These are phyloP conservation scores for Plectranthus barbatus DNA, from an alignment of 257 asterid species.

Conservation along the genomic window DNA sequence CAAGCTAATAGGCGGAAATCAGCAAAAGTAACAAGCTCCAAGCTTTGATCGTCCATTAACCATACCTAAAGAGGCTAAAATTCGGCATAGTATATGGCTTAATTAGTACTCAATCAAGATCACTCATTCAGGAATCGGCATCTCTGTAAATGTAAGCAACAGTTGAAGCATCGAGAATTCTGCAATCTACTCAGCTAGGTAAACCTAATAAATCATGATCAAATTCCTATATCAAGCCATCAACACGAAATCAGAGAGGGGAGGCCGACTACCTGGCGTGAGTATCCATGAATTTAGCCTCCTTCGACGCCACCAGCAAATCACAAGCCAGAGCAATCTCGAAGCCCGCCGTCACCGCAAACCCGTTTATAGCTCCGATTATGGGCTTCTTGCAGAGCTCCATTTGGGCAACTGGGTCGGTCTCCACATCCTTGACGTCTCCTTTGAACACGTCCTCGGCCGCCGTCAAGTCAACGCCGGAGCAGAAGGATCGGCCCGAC, in stretches of 20 bases:
- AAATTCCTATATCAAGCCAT: background rate
- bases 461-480: conserved; percentile 86
- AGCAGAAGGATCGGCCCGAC: conserved; percentile 79
- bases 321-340: conserved; percentile 95
- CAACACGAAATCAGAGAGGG: background rate
- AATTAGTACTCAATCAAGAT: background rate
- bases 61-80: background rate
- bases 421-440: conserved; percentile 58
- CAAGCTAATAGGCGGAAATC: background rate
- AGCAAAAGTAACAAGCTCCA: background rate
- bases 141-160: background rate
- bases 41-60: background rate
- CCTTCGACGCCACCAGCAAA: conserved; percentile 69
- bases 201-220: background rate
- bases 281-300: conserved; percentile 90
- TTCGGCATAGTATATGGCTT: background rate
- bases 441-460: conserved; percentile 95
- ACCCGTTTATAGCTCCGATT: conserved; percentile 82
- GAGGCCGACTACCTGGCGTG: conserved; percentile 55
- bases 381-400: conserved; percentile 78
- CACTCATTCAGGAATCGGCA: background rate
- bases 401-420: conserved; percentile 89
- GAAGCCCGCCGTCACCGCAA: conserved; percentile 93
- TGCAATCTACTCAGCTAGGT: background rate
- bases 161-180: background rate